Evolutionary conservation across 352 stramenopile species (phyloP).

Genomic region (Aphanomyces astaci): DNA sequence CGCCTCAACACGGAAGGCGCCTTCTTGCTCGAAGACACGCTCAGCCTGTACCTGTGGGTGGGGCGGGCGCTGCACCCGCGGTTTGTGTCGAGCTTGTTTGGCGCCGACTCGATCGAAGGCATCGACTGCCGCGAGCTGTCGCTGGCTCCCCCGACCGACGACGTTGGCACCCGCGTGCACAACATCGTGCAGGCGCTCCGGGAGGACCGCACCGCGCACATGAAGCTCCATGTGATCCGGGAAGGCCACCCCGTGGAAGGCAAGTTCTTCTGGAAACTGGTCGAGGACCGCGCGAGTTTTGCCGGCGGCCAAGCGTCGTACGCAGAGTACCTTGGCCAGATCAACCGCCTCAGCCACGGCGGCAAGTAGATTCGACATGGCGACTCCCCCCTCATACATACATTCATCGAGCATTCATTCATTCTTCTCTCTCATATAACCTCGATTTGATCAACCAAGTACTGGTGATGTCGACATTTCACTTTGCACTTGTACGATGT

Average conservation of each 20-base stretch:
- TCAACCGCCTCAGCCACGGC: constrained; percentile 66
- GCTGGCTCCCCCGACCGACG: constrained; percentile 76
- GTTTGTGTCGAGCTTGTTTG: constrained; percentile 91
- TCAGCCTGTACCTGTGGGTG: constrained; percentile 96
- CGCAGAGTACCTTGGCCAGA: constrained; percentile 92
- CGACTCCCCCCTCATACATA: no score
- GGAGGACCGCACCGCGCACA: constrained; percentile 75
- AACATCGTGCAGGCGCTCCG: constrained; percentile 85
- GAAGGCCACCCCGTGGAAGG: constrained; percentile 91
- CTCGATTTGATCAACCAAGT: no score
- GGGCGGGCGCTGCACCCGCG: constrained; percentile 81
- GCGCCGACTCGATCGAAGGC: constrained; percentile 89
- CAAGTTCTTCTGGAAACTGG: constrained; percentile 95
- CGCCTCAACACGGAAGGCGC: constrained; percentile 90
- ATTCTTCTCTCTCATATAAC: no score
- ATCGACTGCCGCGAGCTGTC: constrained; percentile 85
- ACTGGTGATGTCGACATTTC: no score
- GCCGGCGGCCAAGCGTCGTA: constrained; percentile 96
- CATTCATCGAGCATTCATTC: no score
- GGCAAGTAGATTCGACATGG: no score
- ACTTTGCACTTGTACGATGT: no score
- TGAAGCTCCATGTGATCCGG: constrained; percentile 87
- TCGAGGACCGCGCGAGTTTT: constrained; percentile 98
- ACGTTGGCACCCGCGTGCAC: constrained; percentile 76
- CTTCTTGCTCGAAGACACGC: constrained; percentile 95